Evolutionary conservation across 225 moss, liverwort and hornwort genomes (phyloP).

Genomic region (Sphagnum tenellum): DNA sequence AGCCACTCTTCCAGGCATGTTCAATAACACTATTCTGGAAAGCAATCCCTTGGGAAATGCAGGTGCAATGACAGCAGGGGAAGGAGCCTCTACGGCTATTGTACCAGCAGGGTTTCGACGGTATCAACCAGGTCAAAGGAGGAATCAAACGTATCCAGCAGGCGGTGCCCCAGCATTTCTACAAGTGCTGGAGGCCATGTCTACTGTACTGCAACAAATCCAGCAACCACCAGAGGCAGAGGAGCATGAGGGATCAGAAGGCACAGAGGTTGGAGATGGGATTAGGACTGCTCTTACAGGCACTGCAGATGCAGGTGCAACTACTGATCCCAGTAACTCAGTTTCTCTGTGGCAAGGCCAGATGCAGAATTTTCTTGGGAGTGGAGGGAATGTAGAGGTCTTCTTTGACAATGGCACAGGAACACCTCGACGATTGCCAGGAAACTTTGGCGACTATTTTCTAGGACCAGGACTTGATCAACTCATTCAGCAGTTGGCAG

Average conservation of each 20-base stretch:
- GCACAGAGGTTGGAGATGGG: conserved; percentile 16
- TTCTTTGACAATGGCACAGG: conserved; percentile 94
- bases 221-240: conserved; percentile 45
- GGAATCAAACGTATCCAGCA: conserved; percentile 12
- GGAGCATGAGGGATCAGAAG: conserved; percentile 23
- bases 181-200: conserved; percentile 90
- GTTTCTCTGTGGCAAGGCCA: conserved; percentile 69
- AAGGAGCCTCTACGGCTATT: conserved; percentile 18
- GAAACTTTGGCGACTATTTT: conserved; percentile 95
- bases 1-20: conserved; percentile 35
- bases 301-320: no score
- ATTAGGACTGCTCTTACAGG: conserved; percentile 5
- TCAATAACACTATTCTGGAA: conserved; percentile 15
- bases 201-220: conserved; percentile 84
- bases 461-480: conserved; percentile 95
- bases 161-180: conserved; percentile 62
- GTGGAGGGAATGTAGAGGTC: conserved; percentile 88
- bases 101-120: conserved; percentile 64
- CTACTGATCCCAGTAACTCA: conserved; percentile 1
- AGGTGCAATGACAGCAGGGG: conserved; percentile 25
- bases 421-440: conserved; percentile 67
- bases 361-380: conserved; percentile 83
- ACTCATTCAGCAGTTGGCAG: conserved; percentile 97
- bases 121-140: conserved; percentile 37
- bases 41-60: conserved; percentile 17